Percentiles rank a stretch among this genome's conserved stretches.
These are phyloP conservation scores for Suillus variegatus DNA, from an alignment of 768 basidiomycete species.

Conservation along the genomic window DNA sequence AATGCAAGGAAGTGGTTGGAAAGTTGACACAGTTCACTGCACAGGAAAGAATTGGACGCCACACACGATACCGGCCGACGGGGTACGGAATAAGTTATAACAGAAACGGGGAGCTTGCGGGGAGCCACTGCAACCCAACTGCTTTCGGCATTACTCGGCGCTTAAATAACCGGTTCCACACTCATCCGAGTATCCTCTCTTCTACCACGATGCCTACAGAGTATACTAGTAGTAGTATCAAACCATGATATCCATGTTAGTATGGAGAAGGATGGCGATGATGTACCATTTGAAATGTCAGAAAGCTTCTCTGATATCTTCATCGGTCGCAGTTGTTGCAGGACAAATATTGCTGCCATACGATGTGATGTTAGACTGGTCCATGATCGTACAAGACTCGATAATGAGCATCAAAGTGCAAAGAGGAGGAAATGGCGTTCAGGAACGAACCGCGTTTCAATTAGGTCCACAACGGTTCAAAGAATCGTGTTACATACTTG, in stretches of 20 bases:
- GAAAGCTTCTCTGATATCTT: background rate
- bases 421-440: background rate
- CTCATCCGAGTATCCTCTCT: background rate
- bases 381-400: background rate
- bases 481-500: background rate
- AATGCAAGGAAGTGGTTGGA: background rate
- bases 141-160: constrained; percentile 4
- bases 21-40: no score
- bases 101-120: background rate
- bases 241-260: background rate
- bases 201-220: background rate
- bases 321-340: background rate
- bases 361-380: background rate
- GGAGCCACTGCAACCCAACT: background rate
- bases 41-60: background rate
- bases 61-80: background rate
- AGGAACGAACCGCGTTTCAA: background rate
- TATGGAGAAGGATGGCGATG: background rate
- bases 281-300: background rate
- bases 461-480: background rate
- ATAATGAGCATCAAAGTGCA: background rate
- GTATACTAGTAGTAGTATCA: background rate
- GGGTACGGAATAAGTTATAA: background rate
- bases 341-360: background rate
- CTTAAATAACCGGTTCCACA: background rate